phyloP scores from a whole-genome alignment of 805 yeast species.

The Candida incommunis region DNA sequence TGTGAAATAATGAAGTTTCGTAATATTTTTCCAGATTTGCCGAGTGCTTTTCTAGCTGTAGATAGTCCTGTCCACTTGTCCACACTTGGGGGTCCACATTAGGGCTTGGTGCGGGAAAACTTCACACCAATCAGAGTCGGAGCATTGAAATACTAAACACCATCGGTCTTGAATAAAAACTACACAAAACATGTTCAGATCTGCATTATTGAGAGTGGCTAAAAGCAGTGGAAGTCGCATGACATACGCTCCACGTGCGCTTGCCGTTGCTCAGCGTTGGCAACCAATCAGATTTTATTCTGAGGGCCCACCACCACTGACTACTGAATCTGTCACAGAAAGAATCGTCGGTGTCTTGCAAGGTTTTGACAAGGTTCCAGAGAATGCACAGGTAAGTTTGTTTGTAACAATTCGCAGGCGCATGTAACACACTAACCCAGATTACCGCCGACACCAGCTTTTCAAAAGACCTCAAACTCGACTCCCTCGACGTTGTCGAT shows the following conservation, averaged over 20 bases:
- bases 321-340: constrained; percentile 64
- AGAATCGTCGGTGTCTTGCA: constrained; percentile 69
- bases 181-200: constrained; percentile 3
- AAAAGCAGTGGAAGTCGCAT: not conserved
- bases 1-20: no score
- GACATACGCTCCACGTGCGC: not conserved
- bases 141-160: not conserved
- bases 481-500: constrained; percentile 88
- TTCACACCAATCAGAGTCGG: not conserved
- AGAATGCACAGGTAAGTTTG: not conserved
- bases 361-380: constrained; percentile 41
- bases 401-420: no score
- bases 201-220: constrained; percentile 1
- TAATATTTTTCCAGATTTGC: no score
- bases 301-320: constrained; percentile 45
- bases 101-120: no score
- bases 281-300: constrained; percentile 34
- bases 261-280: constrained; percentile 5
- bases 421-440: constrained; percentile 12
- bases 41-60: no score
- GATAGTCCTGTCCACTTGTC: no score
- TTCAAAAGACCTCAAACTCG: constrained; percentile 57
- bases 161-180: not conserved
- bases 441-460: constrained; percentile 28
- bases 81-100: no score